Evolutionary conservation across 371 early-diverging fungal species (phyloP).

Genomic region (Actinomortierella ambigua): DNA sequence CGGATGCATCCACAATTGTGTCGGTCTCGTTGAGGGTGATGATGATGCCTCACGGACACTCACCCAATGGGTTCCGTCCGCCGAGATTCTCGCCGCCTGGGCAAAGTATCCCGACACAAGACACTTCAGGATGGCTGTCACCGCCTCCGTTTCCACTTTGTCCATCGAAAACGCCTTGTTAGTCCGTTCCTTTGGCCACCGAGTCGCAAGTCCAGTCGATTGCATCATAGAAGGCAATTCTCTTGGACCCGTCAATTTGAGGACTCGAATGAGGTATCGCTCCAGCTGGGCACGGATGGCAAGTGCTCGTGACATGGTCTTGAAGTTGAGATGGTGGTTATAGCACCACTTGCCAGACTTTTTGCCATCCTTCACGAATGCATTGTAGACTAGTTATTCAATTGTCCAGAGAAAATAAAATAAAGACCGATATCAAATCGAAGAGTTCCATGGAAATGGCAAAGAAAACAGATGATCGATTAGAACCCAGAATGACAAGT

Average conservation of each 20-base stretch:
- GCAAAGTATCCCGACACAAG: slow-evolving; percentile 78
- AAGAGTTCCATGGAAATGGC: no score
- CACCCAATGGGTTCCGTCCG: slow-evolving; percentile 71
- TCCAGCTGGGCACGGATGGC: slow-evolving; percentile 73
- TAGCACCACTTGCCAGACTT: slow-evolving; percentile 79
- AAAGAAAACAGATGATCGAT: no score
- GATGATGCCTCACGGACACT: slow-evolving; percentile 18
- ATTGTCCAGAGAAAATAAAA: no score
- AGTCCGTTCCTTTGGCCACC: slow-evolving; percentile 20
- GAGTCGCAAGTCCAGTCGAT: slow-evolving; percentile 40
- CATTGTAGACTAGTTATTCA: slow-evolving; percentile 65
- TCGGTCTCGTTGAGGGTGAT: slow-evolving; percentile 5
- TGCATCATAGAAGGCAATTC: slow-evolving; percentile 54
- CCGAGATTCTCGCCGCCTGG: slow-evolving; percentile 73
- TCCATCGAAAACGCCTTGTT: slow-evolving; percentile 44
- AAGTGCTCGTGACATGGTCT: slow-evolving; percentile 70
- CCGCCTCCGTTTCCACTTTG: no score
- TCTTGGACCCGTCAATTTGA: slow-evolving; percentile 6
- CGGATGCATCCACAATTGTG: slow-evolving; percentile 69
- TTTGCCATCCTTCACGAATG: slow-evolving; percentile 66
- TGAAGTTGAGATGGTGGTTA: slow-evolving; percentile 73
- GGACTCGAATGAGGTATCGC: slow-evolving; percentile 60
- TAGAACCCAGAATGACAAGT: no score
- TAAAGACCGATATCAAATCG: no score
- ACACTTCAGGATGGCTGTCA: slow-evolving; percentile 64